Base-by-base conservation (phyloP, 1,139 yeast genomes). In the Nematodospora anomalae region DNA sequence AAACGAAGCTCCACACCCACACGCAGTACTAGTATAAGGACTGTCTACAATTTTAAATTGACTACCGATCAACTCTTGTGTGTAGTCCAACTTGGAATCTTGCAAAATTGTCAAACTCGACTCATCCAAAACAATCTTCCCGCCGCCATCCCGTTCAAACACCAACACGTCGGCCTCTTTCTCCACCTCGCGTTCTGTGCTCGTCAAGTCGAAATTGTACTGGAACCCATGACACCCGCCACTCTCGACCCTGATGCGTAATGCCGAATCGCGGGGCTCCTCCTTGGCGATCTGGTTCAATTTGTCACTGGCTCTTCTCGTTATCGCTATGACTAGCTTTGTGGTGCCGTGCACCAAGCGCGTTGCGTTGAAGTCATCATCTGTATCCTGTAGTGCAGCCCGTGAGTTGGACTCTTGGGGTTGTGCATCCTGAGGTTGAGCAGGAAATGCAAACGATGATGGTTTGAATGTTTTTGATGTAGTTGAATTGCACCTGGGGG, bases 161-260 rank as follows among this genome's bases (percentile, higher is more conserved):
- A 87, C 73, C 36, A 74, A 61, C 6, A 61, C 62, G n/a, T 67
- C 62, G 9, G 71, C 63, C 30, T 61, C 72, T 32, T 73, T 69
- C 12, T 62, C 55, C 32, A 73, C 69, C 12, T 62, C 55, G 21
- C 8, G 6, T 3, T 52, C 52, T 10, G 66, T 61, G 37, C 74
- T 73, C 4, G 82, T 72, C 35, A 90, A 68, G 41, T 79, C 74
- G 51, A 92, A 67, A 45, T 83, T 77, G 54, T 92, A 92, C 59
- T 92, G 98, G 61, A 88, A 94, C 20, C 99, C 98, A 58, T 92
- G 99, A 58, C 98, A 94, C 3, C 99, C 99, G 5, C 98, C 99
- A 52, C 96, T 85, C 51, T 90, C 97, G 4, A 94, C 97, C n/a
- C 74, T 66, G 5, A 94, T 77, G 34, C 83, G 68, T 28, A 92